A percentile compares a stretch with the other conserved stretches of the same genome.
Conservation (phyloP, 306 rosid species). For the Phaseolus lunatus region DNA sequence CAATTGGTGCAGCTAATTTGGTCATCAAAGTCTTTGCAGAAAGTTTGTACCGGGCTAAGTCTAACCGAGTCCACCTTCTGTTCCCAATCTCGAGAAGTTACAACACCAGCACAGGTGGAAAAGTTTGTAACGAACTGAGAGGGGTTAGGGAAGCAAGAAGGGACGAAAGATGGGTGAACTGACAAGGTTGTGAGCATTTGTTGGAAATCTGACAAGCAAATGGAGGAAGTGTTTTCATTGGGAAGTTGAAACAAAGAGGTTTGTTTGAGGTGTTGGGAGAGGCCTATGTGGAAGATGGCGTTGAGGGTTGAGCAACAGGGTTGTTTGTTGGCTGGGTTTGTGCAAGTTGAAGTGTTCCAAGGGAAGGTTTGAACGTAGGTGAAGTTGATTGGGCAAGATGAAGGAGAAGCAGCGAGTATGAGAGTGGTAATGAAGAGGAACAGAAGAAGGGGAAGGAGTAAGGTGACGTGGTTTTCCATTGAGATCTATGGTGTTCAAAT, state of each 20-base stretch:
- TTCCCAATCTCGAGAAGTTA: conserved; percentile 58
- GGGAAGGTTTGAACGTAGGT: conserved; percentile 71
- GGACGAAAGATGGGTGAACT: conserved; percentile 50
- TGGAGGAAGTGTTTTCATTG: conserved; percentile 52
- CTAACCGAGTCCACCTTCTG: conserved; percentile 47
- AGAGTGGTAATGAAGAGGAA: conserved; percentile 38
- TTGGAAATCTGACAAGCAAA: conserved; percentile 62
- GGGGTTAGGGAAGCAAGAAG: conserved; percentile 57
- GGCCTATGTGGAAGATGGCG: conserved; percentile 69
- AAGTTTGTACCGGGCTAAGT: conserved; percentile 41
- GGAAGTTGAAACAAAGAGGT: conserved; percentile 68
- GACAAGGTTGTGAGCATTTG: conserved; percentile 49
- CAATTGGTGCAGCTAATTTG: conserved; percentile 59
- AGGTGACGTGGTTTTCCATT: conserved; percentile 34
- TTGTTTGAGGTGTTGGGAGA: conserved; percentile 67
- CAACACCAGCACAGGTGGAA: conserved; percentile 64
- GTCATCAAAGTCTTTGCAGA: conserved; percentile 56
- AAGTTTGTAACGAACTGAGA: conserved; percentile 59
- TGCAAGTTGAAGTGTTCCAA: conserved; percentile 78
- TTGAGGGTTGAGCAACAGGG: conserved; percentile 78
- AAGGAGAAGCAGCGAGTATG: neutral
- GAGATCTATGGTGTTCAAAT: neutral
- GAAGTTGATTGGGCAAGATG: conserved; percentile 74
- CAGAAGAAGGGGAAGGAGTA: neutral
- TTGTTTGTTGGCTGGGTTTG: conserved; percentile 23